phyloP scores from a whole-genome alignment of 805 yeast genomes.

The Candida glaebosa region DNA sequence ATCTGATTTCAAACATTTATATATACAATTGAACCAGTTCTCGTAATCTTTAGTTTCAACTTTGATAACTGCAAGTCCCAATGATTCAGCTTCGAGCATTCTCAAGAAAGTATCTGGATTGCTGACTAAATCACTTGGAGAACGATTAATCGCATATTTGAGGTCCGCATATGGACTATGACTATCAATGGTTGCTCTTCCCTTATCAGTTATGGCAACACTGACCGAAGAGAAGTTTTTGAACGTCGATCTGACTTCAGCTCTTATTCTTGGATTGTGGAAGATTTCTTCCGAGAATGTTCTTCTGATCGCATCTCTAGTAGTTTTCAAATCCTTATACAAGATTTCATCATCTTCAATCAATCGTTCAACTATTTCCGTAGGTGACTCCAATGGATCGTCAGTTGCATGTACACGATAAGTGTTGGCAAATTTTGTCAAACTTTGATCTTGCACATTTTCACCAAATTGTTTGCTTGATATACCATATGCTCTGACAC shows the following conservation, averaged over 20 bases:
- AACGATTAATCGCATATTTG: conserved; percentile 83
- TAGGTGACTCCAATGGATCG: conserved; percentile 62
- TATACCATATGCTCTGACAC: conserved; percentile 70
- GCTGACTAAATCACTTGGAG: conserved; percentile 66
- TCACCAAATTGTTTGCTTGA: conserved; percentile 80
- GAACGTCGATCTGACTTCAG: conserved; percentile 60
- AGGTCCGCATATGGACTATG: conserved; percentile 83
- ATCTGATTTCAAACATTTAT: conserved; percentile 62
- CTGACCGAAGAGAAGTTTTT: conserved; percentile 64
- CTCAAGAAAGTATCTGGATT: conserved; percentile 81
- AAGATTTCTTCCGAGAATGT: conserved; percentile 76
- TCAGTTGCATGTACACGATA: conserved; percentile 67
- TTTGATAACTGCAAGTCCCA: conserved; percentile 66
- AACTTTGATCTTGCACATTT: conserved; percentile 63
- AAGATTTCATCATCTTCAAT: conserved; percentile 45
- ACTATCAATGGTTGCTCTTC: conserved; percentile 64
- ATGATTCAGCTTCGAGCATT: conserved; percentile 87
- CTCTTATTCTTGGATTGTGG: conserved; percentile 77
- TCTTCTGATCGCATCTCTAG: conserved; percentile 69
- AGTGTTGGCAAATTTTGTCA: conserved; percentile 40
- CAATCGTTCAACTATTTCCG: conserved; percentile 49
- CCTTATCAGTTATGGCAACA: conserved; percentile 76
- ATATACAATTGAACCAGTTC: conserved; percentile 39
- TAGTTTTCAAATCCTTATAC: conserved; percentile 57
- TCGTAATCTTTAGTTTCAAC: conserved; percentile 48